These are phyloP conservation scores for Helicocarpus griseus DNA, from an alignment of 2,329 filamentous ascomycete species.

Conservation along the genomic window DNA sequence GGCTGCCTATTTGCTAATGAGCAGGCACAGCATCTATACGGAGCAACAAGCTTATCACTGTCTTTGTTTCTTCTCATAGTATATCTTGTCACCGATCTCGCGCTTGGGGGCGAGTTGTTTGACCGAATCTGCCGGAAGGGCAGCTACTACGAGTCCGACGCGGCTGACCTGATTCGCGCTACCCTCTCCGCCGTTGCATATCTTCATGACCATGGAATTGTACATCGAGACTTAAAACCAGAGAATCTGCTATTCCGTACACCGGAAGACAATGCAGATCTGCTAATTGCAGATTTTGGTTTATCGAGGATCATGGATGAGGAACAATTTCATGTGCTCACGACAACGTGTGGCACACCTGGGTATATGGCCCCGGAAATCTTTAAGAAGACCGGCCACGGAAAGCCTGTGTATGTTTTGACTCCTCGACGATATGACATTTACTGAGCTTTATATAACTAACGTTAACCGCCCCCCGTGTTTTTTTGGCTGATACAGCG, in stretches of 20 bases:
- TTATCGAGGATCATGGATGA: constrained; percentile 97
- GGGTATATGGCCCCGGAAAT: constrained; percentile 99
- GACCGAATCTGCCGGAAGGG: constrained; percentile 98
- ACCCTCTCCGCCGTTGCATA: constrained; percentile 97
- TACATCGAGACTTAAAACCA: constrained; percentile 94
- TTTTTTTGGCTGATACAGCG: constrained; percentile 35
- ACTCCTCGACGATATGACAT: not conserved
- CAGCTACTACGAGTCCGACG: constrained; percentile 96
- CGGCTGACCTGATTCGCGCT: constrained; percentile 86
- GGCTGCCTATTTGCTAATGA: not conserved
- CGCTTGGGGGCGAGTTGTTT: constrained; percentile 91
- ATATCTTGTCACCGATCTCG: constrained; percentile 94
- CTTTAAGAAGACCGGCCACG: constrained; percentile 96
- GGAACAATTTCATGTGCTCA: constrained; percentile 94
- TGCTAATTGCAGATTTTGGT: constrained; percentile 95
- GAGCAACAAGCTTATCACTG: not conserved
- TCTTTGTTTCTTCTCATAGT: constrained; percentile 37
- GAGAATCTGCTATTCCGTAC: constrained; percentile 96
- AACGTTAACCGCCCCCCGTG: not conserved
- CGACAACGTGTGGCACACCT: constrained; percentile 93
- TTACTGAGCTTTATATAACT: not conserved
- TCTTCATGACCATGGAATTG: constrained; percentile 95
- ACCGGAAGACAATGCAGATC: constrained; percentile 92
- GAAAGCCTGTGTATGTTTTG: constrained; percentile 72
- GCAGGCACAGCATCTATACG: not conserved